Percentiles rank a stretch among this genome's conserved stretches.
phyloP scores from a whole-genome alignment of 805 yeast genomes.

The Candida boleticola region DNA sequence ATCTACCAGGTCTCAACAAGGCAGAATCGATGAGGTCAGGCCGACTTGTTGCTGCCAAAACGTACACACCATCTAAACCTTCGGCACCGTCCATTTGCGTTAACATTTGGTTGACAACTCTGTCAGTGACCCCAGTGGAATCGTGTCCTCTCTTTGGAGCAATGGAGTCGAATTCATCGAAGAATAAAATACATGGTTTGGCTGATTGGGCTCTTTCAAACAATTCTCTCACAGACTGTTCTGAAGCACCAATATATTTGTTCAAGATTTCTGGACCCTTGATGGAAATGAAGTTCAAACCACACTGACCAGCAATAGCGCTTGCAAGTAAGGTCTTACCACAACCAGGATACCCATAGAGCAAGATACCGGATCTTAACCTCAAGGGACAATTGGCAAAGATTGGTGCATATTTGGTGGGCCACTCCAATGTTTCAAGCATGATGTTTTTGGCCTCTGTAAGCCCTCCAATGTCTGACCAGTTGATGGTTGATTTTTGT shows the following conservation, averaged over 20 bases:
- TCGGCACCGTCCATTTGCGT: constrained; percentile 99
- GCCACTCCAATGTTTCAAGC: constrained; percentile 94
- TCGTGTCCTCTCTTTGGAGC: constrained; percentile 99
- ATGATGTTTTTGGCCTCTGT: constrained; percentile 69
- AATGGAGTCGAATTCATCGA: constrained; percentile 95
- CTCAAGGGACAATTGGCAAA: constrained; percentile 85
- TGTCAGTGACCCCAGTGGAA: constrained; percentile 95
- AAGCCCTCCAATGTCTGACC: constrained; percentile 92
- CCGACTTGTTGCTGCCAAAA: constrained; percentile 91
- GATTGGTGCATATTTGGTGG: constrained; percentile 94
- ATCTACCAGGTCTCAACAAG: constrained; percentile 88
- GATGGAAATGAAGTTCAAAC: constrained; percentile 86
- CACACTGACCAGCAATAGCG: constrained; percentile 92
- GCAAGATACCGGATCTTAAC: constrained; percentile 81
- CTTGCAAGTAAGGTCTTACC: constrained; percentile 93
- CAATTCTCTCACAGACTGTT: constrained; percentile 88
- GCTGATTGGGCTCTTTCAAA: constrained; percentile 95
- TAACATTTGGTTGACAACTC: constrained; percentile 94
- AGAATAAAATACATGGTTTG: constrained; percentile 87
- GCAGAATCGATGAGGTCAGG: constrained; percentile 97
- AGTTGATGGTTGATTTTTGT: constrained; percentile 68
- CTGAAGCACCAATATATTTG: constrained; percentile 96
- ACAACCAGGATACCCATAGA: constrained; percentile 97
- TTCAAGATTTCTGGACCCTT: constrained; percentile 95
- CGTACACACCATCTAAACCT: constrained; percentile 94